Evolutionary conservation across 148 eudicot species (phyloP), one percentile per base, ranked within the genome.

Genomic region (Chenopodium album): DNA sequence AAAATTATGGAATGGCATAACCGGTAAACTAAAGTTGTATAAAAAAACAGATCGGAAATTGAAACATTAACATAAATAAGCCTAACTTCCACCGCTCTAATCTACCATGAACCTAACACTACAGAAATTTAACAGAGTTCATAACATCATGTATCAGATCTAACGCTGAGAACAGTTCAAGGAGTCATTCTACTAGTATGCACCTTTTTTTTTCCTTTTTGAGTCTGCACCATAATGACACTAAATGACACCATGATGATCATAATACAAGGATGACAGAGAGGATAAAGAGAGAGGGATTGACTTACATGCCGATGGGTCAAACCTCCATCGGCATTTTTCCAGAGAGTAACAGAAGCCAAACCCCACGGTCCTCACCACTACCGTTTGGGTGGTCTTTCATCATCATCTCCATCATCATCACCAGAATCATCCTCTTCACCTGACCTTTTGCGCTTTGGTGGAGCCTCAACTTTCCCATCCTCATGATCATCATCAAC

Each of bases 311-410:
- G 75, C 79, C 79, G 28, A 68, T 76, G 82, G 85, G 60, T 76
- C 71, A 75, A 79, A 70, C 72, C 63, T 54, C 79, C 79, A 74
- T 65, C 59, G 74, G 62, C 70, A 78, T 78, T 66, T 52, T 73
- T 64, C 67, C 73, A 47, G 19, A 59, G 14, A 34, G 79, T 56
- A 19, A 73, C 46, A 41, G 76, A 50, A 48, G 48, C 20, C 41
- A 44, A 60, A 14, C 19, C 4, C 56, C 17, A 46, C 22, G 8
- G 44, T 41, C 44, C 44, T 41, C 44, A 41, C 0, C 76, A 47
- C 90, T 90, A 93, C 85, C 92, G 84, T 84, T 94, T 94, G 77
- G 97, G 73, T 77, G 98, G 97, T 85, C 97, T 91, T 87, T 86
- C 94, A 62, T 91, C 98, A 76, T 90, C 94, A 44, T 90, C 82